phyloP scores from a whole-genome alignment of 2,329 filamentous ascomycete species.

The Venturia oleaginea region DNA sequence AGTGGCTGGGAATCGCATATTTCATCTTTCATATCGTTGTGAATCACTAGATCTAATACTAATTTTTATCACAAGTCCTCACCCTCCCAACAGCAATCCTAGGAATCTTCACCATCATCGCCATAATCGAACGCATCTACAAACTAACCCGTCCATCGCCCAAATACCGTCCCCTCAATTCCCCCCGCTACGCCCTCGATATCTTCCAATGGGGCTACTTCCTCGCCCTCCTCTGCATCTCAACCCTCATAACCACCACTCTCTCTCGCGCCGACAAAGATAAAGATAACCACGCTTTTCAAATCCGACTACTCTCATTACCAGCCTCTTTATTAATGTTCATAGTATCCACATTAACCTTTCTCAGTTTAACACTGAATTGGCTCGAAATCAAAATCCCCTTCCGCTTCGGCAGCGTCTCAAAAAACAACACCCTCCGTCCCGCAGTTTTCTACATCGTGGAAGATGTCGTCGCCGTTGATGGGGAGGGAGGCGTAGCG shows the following conservation, averaged over 20 bases:
- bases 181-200: constrained; percentile 10
- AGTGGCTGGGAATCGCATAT: neutral
- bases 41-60: neutral
- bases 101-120: constrained; percentile 13
- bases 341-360: constrained; percentile 8
- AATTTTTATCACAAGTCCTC: neutral
- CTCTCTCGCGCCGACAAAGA: constrained; percentile 8
- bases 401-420: constrained; percentile 8
- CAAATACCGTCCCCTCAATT: constrained; percentile 3
- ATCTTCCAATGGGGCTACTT: constrained; percentile 15
- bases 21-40: too few species aligned
- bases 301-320: constrained; percentile 11
- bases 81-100: constrained; percentile 10
- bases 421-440: neutral
- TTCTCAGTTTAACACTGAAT: constrained; percentile 9
- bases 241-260: constrained; percentile 8
- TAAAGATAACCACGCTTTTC: constrained; percentile 7
- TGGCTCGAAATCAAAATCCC: neutral
- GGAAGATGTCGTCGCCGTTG: constrained; percentile 59
- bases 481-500: constrained; percentile 49
- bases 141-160: constrained; percentile 6
- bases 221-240: constrained; percentile 4
- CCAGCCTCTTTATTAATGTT: constrained; percentile 11
- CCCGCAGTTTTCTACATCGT: constrained; percentile 57
- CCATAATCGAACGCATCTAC: constrained; percentile 7